These are phyloP conservation scores for Lactarius evosmus DNA, from an alignment of 768 basidiomycete genomes.

Conservation along the genomic window DNA sequence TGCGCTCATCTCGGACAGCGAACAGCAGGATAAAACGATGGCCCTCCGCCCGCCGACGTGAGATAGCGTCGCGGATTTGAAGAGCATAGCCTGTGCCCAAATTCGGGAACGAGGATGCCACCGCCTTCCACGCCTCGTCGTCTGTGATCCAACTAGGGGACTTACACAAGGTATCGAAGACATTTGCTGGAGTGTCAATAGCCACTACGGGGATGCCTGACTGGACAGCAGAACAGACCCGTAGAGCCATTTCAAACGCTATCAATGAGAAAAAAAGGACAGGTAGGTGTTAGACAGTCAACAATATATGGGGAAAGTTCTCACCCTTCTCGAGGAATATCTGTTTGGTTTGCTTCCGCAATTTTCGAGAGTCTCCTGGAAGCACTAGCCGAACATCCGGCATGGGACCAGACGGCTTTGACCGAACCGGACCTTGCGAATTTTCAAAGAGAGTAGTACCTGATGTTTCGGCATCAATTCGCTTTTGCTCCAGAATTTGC, in stretches of 20 bases:
- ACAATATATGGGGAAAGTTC: conserved; percentile 1
- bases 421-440: conserved; percentile 34
- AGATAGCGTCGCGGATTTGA: conserved; percentile 64
- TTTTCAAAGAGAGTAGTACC: conserved; percentile 49
- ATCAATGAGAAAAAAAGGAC: neutral
- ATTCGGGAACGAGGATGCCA: conserved; percentile 53
- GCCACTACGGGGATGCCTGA: conserved; percentile 65
- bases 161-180: conserved; percentile 62
- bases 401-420: conserved; percentile 36
- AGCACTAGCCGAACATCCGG: conserved; percentile 62
- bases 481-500: conserved; percentile 77
- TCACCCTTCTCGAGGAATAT: conserved; percentile 66
- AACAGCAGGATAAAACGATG: conserved; percentile 61
- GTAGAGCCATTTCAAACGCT: conserved; percentile 63
- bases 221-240: conserved; percentile 58
- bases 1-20: conserved; percentile 64
- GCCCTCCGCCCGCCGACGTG: conserved; percentile 61
- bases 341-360: conserved; percentile 67
- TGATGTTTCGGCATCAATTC: conserved; percentile 62
- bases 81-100: conserved; percentile 59
- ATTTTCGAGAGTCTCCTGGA: conserved; percentile 69
- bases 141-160: conserved; percentile 64
- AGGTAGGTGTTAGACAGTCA: neutral
- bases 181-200: conserved; percentile 57
- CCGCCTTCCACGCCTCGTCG: conserved; percentile 69